A percentile compares a stretch with the other conserved stretches of the same genome.
Conservation (phyloP, 2,329 filamentous ascomycete species). For the Aspergillus oerlinghausenensis region DNA sequence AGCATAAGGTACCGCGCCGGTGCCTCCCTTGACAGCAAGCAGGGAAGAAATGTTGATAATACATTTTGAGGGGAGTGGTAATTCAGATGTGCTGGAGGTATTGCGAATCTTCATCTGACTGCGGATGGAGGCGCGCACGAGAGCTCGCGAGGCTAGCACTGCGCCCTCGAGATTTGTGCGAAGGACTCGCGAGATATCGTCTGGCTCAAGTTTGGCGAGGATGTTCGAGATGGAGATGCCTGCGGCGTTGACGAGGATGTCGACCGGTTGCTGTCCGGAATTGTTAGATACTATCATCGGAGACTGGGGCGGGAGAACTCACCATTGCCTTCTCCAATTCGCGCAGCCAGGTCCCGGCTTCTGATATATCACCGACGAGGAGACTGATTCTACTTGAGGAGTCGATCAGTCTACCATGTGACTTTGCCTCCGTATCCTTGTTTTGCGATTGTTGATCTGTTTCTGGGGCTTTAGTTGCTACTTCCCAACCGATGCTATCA, state of each 20-base stretch:
- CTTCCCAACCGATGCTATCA: neutral
- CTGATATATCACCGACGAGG: constrained; percentile 37
- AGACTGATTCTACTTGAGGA: constrained; percentile 21
- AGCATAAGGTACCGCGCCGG: constrained; percentile 68
- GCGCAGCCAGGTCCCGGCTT: constrained; percentile 28
- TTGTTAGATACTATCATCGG: neutral
- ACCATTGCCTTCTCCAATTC: constrained; percentile 39
- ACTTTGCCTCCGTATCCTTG: neutral
- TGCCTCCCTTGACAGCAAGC: constrained; percentile 63
- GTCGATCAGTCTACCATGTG: constrained; percentile 7
- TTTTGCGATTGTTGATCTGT: constrained; percentile 9
- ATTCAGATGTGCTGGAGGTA: constrained; percentile 17
- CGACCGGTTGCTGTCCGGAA: constrained; percentile 31
- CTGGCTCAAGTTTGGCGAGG: constrained; percentile 52
- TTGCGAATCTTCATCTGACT: constrained; percentile 22
- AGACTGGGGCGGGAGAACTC: constrained; percentile 3
- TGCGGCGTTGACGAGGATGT: constrained; percentile 74
- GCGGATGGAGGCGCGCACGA: constrained; percentile 34
- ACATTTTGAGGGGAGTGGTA: constrained; percentile 55
- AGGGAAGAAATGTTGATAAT: constrained; percentile 82
- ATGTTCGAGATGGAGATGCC: constrained; percentile 65
- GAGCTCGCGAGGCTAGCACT: constrained; percentile 36
- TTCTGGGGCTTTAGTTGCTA: constrained; percentile 18
- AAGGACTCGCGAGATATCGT: constrained; percentile 55
- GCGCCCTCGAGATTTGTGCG: constrained; percentile 62